Base-by-base conservation (phyloP, 2,329 filamentous ascomycete species). In the Leptographium lundbergii region DNA sequence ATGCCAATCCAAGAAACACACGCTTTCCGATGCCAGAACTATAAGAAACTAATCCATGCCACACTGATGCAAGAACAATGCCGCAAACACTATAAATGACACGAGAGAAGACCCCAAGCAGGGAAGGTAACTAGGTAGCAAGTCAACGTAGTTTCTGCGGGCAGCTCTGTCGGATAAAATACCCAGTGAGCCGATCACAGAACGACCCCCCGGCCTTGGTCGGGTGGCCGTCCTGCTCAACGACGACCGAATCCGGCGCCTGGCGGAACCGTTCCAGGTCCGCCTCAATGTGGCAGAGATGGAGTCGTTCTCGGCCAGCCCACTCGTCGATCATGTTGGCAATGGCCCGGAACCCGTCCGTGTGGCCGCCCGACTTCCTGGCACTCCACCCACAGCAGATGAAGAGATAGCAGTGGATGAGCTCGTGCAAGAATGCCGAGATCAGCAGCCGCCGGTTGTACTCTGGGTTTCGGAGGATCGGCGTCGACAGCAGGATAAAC, bases 361-460 rank as follows among this genome's bases (percentile, higher is more conserved):
- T 86, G 63, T 86, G 83, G 0, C 83, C 83, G 13, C 81, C 82
- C 50, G 75, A 73, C 27, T 74, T 70, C 42, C 77, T 72, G 0
- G 82, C 82, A 51, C 76, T 74, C 66, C 82, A 79, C 4, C 83
- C 83, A 64, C 81, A 84, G 57, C 72, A 74, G 59, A 86, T 77
- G 63, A 86, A 86, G 19, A 86, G 72, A 66, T 84, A 86, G 69
- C 82, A 82, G 69, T 86, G 83, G 54, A 86, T 82, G 64, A 86
- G 77, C 69, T 87, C 84, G 66, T 86, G 84, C 54, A 87, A 66
- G 62, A 87, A 85, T 0, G 83, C 84, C 7, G 80, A 81, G 55
- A 86, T 83, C 58, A 86, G 74, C 19, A 86, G 73, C 7, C 81
- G 74, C 6, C 82, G 72, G 66, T 82, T 83, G 68, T 82, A 86